phyloP scores from a whole-genome alignment of 1,284 basidiomycete genomes.

The Inonotus obliquus region DNA sequence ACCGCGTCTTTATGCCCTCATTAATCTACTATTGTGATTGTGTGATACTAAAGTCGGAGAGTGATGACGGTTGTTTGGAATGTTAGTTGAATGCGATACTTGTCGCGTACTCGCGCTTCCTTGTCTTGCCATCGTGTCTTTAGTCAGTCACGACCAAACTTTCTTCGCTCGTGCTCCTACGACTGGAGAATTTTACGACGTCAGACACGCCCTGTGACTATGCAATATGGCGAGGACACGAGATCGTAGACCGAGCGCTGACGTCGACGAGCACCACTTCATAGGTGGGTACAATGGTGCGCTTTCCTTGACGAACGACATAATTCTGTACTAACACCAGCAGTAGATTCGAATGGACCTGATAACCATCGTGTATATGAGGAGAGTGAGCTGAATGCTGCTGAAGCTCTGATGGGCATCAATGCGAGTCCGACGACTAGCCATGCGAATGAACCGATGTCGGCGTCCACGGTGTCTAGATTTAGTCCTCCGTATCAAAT shows the following conservation, averaged over 20 bases:
- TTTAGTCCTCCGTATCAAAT: background rate
- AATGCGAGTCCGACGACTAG: conserved; percentile 1
- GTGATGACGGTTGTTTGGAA: too few relatives aligned
- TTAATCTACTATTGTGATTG: background rate
- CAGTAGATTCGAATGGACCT: background rate
- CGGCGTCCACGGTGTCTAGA: background rate
- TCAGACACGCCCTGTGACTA: background rate
- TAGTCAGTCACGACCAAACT: background rate
- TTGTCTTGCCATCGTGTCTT: background rate
- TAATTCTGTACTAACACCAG: background rate
- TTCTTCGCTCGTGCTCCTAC: background rate
- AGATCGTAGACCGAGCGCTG: background rate
- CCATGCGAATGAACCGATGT: background rate
- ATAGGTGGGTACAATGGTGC: background rate
- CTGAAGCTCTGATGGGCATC: background rate
- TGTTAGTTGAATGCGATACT: too few relatives aligned
- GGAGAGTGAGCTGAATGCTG: conserved; percentile 6
- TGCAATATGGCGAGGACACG: background rate
- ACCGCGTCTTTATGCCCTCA: background rate
- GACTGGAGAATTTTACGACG: background rate
- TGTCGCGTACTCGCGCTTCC: background rate
- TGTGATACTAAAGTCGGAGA: background rate
- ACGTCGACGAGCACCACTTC: background rate
- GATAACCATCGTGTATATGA: background rate
- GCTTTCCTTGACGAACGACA: background rate